Evolutionary conservation across 331 rosid species (phyloP).

Genomic region (Malus hybrid): DNA sequence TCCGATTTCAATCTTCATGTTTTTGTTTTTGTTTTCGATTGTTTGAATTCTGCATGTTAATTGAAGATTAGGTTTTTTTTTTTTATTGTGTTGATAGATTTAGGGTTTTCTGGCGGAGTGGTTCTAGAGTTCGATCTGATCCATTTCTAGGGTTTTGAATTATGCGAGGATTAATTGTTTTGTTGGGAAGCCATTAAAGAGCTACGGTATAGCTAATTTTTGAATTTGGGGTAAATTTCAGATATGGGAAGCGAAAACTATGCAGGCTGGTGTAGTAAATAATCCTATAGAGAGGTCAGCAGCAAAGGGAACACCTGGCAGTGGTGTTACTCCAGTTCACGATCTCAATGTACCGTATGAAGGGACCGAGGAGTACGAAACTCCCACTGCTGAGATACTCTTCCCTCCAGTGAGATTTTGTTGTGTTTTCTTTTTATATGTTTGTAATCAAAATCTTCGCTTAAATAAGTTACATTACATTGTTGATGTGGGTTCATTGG

Average conservation of each 20-base stretch:
- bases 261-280: conserved; percentile 70
- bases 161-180: background rate
- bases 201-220: conserved; percentile 15
- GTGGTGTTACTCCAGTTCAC: conserved; percentile 84
- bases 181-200: background rate
- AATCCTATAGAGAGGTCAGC: conserved; percentile 81
- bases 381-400: conserved; percentile 94
- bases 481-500: conserved; percentile 17
- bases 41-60: background rate
- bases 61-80: background rate
- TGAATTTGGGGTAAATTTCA: conserved; percentile 18
- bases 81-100: background rate
- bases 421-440: background rate
- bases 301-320: conserved; percentile 63
- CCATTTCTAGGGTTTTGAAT: conserved; percentile 25
- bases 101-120: background rate
- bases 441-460: background rate
- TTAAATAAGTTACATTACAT: background rate
- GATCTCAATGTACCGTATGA: conserved; percentile 98
- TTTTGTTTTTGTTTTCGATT: background rate
- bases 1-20: background rate
- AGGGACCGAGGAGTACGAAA: conserved; percentile 92
- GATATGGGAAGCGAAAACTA: conserved; percentile 94
- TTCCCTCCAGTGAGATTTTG: conserved; percentile 84
- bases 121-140: conserved; percentile 49